Evolutionary conservation across 2,329 filamentous ascomycete species (phyloP), one percentile per base, ranked within the genome.

Genomic region (Fusarium mexicanum): DNA sequence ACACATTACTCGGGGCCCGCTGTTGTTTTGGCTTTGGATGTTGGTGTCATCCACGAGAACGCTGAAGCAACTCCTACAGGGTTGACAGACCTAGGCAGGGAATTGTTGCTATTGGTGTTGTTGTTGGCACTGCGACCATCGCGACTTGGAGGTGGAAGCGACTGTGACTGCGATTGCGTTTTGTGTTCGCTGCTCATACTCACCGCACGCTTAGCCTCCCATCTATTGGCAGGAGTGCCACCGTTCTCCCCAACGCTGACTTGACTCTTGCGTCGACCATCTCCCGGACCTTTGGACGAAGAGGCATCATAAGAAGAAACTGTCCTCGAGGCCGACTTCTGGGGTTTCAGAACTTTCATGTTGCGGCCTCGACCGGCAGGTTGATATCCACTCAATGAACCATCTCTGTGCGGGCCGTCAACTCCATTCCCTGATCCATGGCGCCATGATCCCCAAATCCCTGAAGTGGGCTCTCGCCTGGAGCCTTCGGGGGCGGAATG

Each of bases 41-140:
- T 74, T 46, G 87, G 83, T 54, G 93, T 96, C 86, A 98, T 92
- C 95, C 95, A 98, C 18, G 93, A 92, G 84, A 98, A 98, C 6
- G 96, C 96, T 67, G 94, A 96, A 20, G 93, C 96, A n/a, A 94
- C 94, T 14, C 96, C 96, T 24, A 98, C 90, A 1, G 96, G 96
- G 79, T 98, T 98, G 38, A 90, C 87, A 12, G 90, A 87, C 64
- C 91, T 88, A 22, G 89, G 85, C n/a, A 85, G 79, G 24, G 83
- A 78, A 47, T 84, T 81, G 50, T 81, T 80, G 62, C 82, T 78
- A 40, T 84, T 81, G 41, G 81, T 79, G 61, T 84, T 80, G 43
- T 81, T 78, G 61, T 82, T 84, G 41, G 81, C 78, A 61, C 82
- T 84, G 62, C 84, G 83, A 44, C 77, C 74, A 53, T 84, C 82